Base-by-base conservation (phyloP, 768 basidiomycete species). In the Mycena vulgaris region DNA sequence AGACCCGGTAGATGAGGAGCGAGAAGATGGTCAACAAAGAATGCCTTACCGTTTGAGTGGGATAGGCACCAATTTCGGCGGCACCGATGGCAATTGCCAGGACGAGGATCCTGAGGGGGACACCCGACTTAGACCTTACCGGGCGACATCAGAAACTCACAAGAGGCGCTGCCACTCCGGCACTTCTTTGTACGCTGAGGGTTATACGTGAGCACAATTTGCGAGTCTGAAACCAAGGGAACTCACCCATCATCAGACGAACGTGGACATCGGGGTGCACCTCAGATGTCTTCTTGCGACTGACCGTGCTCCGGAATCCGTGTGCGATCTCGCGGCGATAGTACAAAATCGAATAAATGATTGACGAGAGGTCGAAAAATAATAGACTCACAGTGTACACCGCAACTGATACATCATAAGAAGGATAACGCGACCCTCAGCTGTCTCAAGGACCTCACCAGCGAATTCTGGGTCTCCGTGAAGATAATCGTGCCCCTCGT, bases 121-220 rank as follows among this genome's bases (percentile, higher is more conserved):
- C 19, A 9, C 10, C 19, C 6, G 23, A 14, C 19, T 35, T 31
- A 6, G 33, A 23, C n/a, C 6, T n/a, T 33, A 6, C 7, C 39
- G 39, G 40, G 37, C 5, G 13, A 40, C 16, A 16, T 39, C 16
- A 8, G 8, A 39, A 9, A 37, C 69, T 56, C 52, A 66, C 63
- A 56, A 11, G 23, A 78, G 73, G 70, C 86, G 87, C 84, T 84
- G 85, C 82, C 80, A 86, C 39, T 82, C 78, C 1, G 85, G 85
- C 11, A 85, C 84, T 23, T 75, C 78, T n/a, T 55, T 78, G 67
- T 86, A 86, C 52, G 67, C n/a, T n/a, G n/a, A n/a, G n/a, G n/a
- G n/a, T n/a, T n/a, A n/a, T n/a, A n/a, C n/a, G n/a, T n/a, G n/a
- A n/a, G n/a, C n/a, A n/a, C n/a, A n/a, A n/a, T n/a, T n/a, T n/a